Conservation (phyloP, 495 filamentous ascomycete genomes). For the Penicillium diatomitis region DNA sequence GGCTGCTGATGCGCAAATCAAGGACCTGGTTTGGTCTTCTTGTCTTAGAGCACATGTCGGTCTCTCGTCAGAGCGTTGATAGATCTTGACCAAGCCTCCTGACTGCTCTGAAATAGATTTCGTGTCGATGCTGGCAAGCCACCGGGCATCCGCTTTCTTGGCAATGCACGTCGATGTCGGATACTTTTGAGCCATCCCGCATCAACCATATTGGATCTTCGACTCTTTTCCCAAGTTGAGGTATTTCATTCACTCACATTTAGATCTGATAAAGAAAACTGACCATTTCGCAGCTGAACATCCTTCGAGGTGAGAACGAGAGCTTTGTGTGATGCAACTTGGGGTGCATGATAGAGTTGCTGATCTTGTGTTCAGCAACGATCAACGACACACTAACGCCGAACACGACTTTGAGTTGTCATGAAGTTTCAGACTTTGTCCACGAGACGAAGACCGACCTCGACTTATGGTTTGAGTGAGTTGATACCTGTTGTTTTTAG, state of each 20-base stretch:
- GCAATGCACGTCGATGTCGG: slow-evolving; percentile 33
- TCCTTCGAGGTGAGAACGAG: slow-evolving; percentile 27
- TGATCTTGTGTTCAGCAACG: slow-evolving; percentile 10
- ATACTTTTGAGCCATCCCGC: slow-evolving; percentile 34
- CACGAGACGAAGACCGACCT: slow-evolving; percentile 38
- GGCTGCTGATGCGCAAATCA: slow-evolving; percentile 27
- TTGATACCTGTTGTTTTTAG: not conserved
- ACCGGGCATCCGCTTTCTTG: slow-evolving; percentile 31
- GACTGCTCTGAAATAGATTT: slow-evolving; percentile 20
- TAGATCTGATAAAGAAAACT: slow-evolving; percentile 3
- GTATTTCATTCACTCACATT: slow-evolving; percentile 10
- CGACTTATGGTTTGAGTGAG: slow-evolving; percentile 39
- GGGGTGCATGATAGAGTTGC: not conserved
- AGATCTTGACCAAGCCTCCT: not conserved
- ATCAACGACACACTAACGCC: slow-evolving; percentile 25
- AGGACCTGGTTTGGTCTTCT: slow-evolving; percentile 40
- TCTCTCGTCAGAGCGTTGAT: not conserved
- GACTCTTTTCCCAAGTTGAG: slow-evolving; percentile 44
- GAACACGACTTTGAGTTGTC: slow-evolving; percentile 12
- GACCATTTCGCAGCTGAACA: slow-evolving; percentile 21
- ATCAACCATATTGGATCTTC: slow-evolving; percentile 37
- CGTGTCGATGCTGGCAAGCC: slow-evolving; percentile 43
- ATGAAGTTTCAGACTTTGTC: slow-evolving; percentile 30
- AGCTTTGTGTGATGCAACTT: not conserved
- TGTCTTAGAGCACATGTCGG: slow-evolving; percentile 40